phyloP scores from a whole-genome alignment of 2,329 filamentous ascomycete species.

The Colletotrichum plurivorum region DNA sequence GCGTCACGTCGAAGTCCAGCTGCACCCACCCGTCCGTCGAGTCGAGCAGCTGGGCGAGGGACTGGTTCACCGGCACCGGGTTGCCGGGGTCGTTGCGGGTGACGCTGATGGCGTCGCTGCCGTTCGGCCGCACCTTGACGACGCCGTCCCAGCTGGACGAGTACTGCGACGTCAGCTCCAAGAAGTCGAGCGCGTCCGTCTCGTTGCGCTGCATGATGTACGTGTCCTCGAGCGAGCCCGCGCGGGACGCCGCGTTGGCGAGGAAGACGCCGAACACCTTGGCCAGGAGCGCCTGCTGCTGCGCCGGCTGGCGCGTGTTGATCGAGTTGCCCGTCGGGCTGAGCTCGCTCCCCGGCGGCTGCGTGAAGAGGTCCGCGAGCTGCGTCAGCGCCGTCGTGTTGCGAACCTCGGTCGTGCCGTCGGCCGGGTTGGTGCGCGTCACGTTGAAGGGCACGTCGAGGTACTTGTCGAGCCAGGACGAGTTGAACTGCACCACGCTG shows the following conservation, averaged over 20 bases:
- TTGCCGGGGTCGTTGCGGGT: neutral
- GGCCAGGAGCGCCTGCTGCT: neutral
- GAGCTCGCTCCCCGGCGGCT: neutral
- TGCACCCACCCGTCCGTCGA: neutral
- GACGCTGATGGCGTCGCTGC: neutral
- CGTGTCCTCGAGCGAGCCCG: neutral
- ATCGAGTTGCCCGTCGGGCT: neutral
- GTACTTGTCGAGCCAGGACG: neutral
- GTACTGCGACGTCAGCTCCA: constrained; percentile 1
- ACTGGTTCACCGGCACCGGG: too few species aligned
- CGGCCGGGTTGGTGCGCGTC: neutral
- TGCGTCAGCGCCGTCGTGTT: neutral
- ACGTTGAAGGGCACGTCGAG: neutral
- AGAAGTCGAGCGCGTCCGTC: neutral
- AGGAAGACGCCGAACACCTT: constrained; percentile 15
- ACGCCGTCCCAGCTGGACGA: neutral
- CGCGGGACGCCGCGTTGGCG: constrained; percentile 11
- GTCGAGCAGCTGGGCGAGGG: too few species aligned
- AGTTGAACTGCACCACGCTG: neutral
- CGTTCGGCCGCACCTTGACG: neutral
- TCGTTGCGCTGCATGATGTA: neutral
- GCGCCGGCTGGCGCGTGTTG: neutral
- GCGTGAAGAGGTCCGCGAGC: neutral
- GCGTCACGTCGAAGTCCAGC: constrained; percentile 16
- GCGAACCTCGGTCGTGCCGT: neutral